Evolutionary conservation across 805 yeast species (phyloP).

Genomic region (Starmerella lactis-condensi): DNA sequence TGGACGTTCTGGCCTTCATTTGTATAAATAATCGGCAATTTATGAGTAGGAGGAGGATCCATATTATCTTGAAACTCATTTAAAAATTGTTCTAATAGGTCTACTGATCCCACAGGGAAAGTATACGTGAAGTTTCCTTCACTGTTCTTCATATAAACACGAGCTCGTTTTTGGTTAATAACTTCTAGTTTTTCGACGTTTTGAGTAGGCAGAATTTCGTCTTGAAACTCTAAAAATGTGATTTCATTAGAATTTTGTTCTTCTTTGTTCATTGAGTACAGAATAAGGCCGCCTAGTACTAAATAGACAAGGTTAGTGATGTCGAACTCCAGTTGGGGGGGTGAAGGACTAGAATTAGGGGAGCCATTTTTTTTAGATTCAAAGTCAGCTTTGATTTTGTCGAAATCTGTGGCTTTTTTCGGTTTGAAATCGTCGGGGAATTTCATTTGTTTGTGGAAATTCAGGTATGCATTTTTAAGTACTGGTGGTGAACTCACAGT

Average conservation of each 20-base stretch:
- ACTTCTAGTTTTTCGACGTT: constrained; percentile 57
- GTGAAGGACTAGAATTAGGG: too few relatives aligned
- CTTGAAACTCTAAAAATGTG: constrained; percentile 69
- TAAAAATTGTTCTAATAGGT: constrained; percentile 67
- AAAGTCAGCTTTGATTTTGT: too few relatives aligned
- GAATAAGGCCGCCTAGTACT: constrained; percentile 12
- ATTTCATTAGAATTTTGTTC: constrained; percentile 21
- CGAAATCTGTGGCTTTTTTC: too few relatives aligned
- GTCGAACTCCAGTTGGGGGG: too few relatives aligned
- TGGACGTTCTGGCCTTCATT: constrained; percentile 50
- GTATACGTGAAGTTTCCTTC: constrained; percentile 32
- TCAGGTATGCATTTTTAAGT: too few relatives aligned
- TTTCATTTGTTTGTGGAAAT: too few relatives aligned
- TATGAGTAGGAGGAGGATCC: constrained; percentile 45
- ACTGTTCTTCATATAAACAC: constrained; percentile 17
- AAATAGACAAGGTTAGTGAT: constrained; percentile 16
- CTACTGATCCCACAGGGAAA: constrained; percentile 79
- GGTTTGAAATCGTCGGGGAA: too few relatives aligned
- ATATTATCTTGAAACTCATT: constrained; percentile 51
- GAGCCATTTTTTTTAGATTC: too few relatives aligned
- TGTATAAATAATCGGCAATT: constrained; percentile 60
- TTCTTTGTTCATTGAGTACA: constrained; percentile 14
- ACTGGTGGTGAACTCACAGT: too few relatives aligned
- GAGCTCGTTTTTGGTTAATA: constrained; percentile 49
- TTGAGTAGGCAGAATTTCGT: constrained; percentile 60